Percentiles rank a stretch among this genome's conserved stretches.
Evolutionary conservation across 73 alveolate genomes (phyloP).

Genomic region (Blepharisma stoltei): DNA sequence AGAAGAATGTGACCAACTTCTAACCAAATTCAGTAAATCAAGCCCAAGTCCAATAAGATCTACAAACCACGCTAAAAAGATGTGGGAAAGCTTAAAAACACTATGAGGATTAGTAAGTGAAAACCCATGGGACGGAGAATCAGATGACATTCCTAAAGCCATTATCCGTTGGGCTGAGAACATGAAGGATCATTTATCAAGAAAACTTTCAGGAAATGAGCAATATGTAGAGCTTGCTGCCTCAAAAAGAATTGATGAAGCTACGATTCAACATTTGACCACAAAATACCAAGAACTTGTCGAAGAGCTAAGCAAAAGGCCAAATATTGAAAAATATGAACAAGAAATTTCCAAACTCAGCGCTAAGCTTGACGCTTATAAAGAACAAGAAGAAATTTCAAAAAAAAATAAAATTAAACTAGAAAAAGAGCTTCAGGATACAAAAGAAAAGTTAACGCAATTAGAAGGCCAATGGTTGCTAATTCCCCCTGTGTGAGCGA

Average conservation of each 20-base stretch:
- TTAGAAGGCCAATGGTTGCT: not conserved
- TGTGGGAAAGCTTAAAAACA: slow-evolving; percentile 6
- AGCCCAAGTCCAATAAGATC: slow-evolving; percentile 12
- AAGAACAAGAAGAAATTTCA: slow-evolving; percentile 10
- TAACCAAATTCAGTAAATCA: not conserved
- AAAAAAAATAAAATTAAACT: not conserved
- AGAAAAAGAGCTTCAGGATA: not conserved
- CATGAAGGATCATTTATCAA: slow-evolving; percentile 11
- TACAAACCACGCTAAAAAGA: not conserved
- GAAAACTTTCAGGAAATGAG: not conserved
- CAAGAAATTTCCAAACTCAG: not conserved
- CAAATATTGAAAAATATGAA: not conserved
- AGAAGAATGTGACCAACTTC: not conserved
- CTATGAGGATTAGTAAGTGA: not conserved
- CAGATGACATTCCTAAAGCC: slow-evolving; percentile 16
- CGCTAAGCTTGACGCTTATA: slow-evolving; percentile 4
- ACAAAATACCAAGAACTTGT: not conserved
- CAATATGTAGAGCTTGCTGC: not conserved
- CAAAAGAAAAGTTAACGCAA: not conserved
- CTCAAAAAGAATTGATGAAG: slow-evolving; percentile 12
- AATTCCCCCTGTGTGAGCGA: too few species aligned
- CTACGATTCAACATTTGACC: not conserved
- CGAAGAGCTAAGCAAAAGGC: not conserved
- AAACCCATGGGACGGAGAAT: slow-evolving; percentile 9
- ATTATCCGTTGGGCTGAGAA: slow-evolving; percentile 20